Evolutionary conservation across 257 asterid genomes (phyloP), one percentile per base, ranked within the genome.

Genomic region (Gentiana macrophylla): DNA sequence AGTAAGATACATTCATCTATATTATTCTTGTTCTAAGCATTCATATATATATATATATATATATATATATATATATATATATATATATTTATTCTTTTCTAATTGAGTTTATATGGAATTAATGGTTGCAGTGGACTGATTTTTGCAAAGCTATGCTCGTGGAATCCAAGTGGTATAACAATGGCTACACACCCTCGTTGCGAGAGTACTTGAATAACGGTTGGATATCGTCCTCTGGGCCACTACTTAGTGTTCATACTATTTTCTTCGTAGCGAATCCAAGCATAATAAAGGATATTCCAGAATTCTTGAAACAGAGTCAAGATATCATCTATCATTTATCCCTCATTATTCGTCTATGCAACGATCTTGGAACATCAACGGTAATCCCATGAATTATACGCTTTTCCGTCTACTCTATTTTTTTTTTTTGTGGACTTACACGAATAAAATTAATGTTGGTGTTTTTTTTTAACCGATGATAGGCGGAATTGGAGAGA

Each of bases 51-150:
- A 83, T 24, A 24, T 24, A 24, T 24, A 24, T 24, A 24, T 24
- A 24, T 24, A 24, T 24, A 15, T 15, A 15, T 15, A 15, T 15
- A 15, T 15, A 86, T 80, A 86, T 92, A 58, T 63, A 62, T 80
- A 69, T 12, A 77, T 82, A 58, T 82, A 86, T n/a, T 64, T 72
- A 72, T 49, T 72, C 92, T 37, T 58, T 82, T 13, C 61, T 73
- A 0, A 63, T 70, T 53, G 94, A 82, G 68, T 88, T 92, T 10
- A 72, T 48, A 35, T 81, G 89, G 85, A 24, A 24, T 24, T 24
- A 61, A 49, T 85, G 92, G 89, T 67, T 72, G 43, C 41, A 74
- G 24, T 24, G 24, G 24, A 24, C 24, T 24, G 24, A 24, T 24
- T 24, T 24, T 24, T 24, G 24, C 24, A 24, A 24, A 24, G 24